Conservation (phyloP, 2,329 filamentous ascomycete species). For the Aspergillus sergii region DNA sequence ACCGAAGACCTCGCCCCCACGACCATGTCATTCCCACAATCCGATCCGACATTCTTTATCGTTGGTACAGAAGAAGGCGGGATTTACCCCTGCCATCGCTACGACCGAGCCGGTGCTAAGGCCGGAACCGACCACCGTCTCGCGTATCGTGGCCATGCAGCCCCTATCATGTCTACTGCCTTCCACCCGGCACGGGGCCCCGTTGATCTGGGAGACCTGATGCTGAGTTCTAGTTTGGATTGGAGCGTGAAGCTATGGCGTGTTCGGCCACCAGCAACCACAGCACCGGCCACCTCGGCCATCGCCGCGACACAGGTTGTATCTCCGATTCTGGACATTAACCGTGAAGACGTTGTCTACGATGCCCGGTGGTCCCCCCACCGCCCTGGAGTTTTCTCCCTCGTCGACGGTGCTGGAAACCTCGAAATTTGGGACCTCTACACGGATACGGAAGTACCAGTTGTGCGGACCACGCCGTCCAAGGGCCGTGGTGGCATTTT, state of each 20-base stretch:
- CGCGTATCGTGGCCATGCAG: constrained; percentile 85
- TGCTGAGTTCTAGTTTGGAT: constrained; percentile 88
- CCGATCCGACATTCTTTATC: constrained; percentile 96
- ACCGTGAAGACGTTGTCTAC: constrained; percentile 94
- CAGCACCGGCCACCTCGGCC: constrained; percentile 40
- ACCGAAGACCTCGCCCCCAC: constrained; percentile 95
- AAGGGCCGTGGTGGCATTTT: constrained; percentile 64
- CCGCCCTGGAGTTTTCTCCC: constrained; percentile 89
- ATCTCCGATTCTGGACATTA: constrained; percentile 81
- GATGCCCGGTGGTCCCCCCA: constrained; percentile 94
- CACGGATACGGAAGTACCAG: constrained; percentile 87
- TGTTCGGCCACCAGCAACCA: constrained; percentile 61
- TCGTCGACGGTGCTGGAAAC: constrained; percentile 89
- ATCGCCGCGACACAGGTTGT: constrained; percentile 55
- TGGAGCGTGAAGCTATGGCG: constrained; percentile 99
- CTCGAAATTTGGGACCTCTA: constrained; percentile 96
- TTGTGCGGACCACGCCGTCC: constrained; percentile 76
- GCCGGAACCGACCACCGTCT: constrained; percentile 90
- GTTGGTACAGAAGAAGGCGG: constrained; percentile 95
- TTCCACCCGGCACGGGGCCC: constrained; percentile 93
- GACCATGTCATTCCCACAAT: constrained; percentile 90
- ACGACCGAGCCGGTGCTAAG: constrained; percentile 95
- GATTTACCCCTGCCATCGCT: constrained; percentile 94
- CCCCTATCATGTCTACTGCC: constrained; percentile 92
- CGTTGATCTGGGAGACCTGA: constrained; percentile 90